phyloP scores from a whole-genome alignment of 495 filamentous ascomycete species.

The Pyrenula aspistea region DNA sequence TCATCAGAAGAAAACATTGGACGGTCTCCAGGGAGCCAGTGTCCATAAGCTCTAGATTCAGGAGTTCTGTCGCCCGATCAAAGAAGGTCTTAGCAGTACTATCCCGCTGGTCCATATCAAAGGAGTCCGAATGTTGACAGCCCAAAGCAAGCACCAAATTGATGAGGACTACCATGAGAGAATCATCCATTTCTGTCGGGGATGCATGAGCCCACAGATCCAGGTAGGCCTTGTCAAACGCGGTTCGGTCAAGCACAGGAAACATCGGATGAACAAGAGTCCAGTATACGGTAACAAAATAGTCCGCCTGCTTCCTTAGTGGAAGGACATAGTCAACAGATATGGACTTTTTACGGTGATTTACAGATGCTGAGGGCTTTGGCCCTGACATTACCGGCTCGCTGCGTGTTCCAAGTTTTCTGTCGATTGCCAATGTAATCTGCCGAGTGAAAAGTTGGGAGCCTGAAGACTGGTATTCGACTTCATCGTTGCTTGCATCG shows the following conservation, averaged over 20 bases:
- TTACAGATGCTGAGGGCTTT: not conserved
- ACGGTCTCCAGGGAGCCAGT: slow-evolving; percentile 23
- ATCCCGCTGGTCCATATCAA: slow-evolving; percentile 20
- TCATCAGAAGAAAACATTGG: slow-evolving; percentile 27
- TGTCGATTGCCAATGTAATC: slow-evolving; percentile 24
- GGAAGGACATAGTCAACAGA: slow-evolving; percentile 22
- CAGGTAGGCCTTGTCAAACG: slow-evolving; percentile 20
- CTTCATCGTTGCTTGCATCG: not conserved
- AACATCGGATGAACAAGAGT: slow-evolving; percentile 27
- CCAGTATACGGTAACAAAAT: slow-evolving; percentile 28
- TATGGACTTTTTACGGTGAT: not conserved
- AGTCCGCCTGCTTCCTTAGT: slow-evolving; percentile 25
- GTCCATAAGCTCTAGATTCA: slow-evolving; percentile 27
- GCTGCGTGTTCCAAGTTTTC: slow-evolving; percentile 7
- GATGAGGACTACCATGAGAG: slow-evolving; percentile 28
- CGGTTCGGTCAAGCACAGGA: slow-evolving; percentile 22
- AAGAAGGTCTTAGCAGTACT: slow-evolving; percentile 24
- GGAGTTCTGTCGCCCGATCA: slow-evolving; percentile 22
- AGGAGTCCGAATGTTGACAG: slow-evolving; percentile 24
- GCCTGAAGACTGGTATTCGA: slow-evolving; percentile 9
- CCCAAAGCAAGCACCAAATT: slow-evolving; percentile 29
- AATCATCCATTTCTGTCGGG: slow-evolving; percentile 13
- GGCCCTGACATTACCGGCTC: not conserved
- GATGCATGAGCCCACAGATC: slow-evolving; percentile 22
- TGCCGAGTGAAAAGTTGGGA: slow-evolving; percentile 22